A percentile compares a stretch with the other conserved stretches of the same genome.
Evolutionary conservation across 148 eudicot genomes (phyloP).

Genomic region (Rhododendron simsii): DNA sequence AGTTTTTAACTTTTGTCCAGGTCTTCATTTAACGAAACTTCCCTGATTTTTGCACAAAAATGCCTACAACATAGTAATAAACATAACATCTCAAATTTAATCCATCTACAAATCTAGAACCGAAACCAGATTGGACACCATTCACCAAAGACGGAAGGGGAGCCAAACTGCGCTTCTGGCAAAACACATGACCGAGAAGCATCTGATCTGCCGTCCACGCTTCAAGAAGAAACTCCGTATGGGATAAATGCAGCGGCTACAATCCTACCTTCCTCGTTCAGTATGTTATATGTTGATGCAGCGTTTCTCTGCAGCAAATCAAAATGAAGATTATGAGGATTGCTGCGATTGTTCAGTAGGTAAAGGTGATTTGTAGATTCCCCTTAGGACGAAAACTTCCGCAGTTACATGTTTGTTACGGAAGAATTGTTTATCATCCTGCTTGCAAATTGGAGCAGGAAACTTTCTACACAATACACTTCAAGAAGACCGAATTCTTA

Average conservation of each 20-base stretch:
- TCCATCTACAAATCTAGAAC: not conserved
- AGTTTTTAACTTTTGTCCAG: not conserved
- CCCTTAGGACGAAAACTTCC: not conserved
- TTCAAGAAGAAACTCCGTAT: conserved; percentile 58
- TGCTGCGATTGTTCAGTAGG: not conserved
- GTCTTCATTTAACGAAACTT: not conserved
- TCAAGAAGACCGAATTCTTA: conserved; percentile 1
- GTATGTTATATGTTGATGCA: conserved; percentile 84
- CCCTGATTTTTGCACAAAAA: not conserved
- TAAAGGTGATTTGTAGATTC: not conserved
- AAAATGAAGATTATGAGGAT: conserved; percentile 5
- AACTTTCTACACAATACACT: not conserved
- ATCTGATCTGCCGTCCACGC: not conserved
- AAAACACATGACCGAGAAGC: not conserved
- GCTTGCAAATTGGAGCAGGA: not conserved
- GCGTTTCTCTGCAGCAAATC: conserved; percentile 79
- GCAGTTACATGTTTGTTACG: not conserved
- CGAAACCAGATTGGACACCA: not conserved
- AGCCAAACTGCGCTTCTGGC: not conserved
- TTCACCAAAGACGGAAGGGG: not conserved
- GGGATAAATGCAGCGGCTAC: conserved; percentile 95
- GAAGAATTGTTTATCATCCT: conserved; percentile 4
- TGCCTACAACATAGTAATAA: not conserved
- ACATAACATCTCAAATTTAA: not conserved
- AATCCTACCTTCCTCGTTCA: conserved; percentile 98